Evolutionary conservation across 495 filamentous ascomycete genomes (phyloP).

Genomic region (Daldinia concentrica): DNA sequence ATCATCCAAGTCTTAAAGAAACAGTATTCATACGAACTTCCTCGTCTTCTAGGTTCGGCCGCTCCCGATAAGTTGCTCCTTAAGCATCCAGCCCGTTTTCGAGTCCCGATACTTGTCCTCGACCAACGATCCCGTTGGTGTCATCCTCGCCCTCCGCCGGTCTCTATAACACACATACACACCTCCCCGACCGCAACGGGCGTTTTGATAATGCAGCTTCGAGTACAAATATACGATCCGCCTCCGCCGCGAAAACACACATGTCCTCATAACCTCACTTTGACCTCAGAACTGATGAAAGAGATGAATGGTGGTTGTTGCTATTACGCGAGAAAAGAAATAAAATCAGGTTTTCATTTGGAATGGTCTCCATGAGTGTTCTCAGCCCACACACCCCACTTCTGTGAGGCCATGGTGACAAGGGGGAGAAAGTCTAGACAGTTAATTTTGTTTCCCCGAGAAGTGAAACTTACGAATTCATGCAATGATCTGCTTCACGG

Average conservation of each 20-base stretch:
- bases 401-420: conserved; percentile 34
- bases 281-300: conserved; percentile 33
- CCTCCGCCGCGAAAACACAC: conserved; percentile 27
- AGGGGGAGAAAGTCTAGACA: conserved; percentile 47
- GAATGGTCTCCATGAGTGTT: conserved; percentile 43
- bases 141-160: conserved; percentile 15
- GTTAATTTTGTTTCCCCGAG: conserved; percentile 49
- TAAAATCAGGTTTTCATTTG: conserved; percentile 52
- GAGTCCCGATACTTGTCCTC: conserved; percentile 43
- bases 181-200: conserved; percentile 32
- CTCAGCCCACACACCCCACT: conserved; percentile 18
- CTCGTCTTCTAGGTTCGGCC: conserved; percentile 94
- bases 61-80: conserved; percentile 72
- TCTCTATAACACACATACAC: conserved; percentile 9
- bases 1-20: conserved; percentile 79
- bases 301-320: conserved; percentile 41
- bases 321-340: conserved; percentile 49
- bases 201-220: conserved; percentile 36
- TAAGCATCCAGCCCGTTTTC: conserved; percentile 32
- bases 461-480: conserved; percentile 45
- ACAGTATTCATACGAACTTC: conserved; percentile 78
- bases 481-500: conserved; percentile 42
- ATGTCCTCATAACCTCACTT: conserved; percentile 28
- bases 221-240: conserved; percentile 39
- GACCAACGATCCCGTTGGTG: conserved; percentile 38